These are phyloP conservation scores for Hordeum marinum DNA, from an alignment of 176 grass and related monocot genomes.

Conservation along the genomic window DNA sequence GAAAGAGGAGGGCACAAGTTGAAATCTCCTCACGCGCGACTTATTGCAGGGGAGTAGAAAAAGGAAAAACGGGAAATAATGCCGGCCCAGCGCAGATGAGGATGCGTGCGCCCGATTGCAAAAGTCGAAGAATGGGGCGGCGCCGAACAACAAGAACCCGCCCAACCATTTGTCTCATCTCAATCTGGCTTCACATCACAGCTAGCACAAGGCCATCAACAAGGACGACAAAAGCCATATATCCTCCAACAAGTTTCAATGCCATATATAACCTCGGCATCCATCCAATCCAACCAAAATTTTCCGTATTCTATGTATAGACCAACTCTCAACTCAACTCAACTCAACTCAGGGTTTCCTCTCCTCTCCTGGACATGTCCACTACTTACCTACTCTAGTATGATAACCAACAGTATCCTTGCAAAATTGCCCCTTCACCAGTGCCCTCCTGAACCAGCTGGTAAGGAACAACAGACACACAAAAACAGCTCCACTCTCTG, in stretches of 20 bases:
- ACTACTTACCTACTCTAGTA: background rate
- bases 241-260: too few species aligned
- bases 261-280: background rate
- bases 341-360: background rate
- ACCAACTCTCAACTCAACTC: background rate
- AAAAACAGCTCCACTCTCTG: background rate
- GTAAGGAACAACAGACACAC: background rate
- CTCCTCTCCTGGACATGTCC: background rate
- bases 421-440: background rate
- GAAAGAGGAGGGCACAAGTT: too few species aligned
- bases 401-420: background rate
- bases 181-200: background rate
- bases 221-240: too few species aligned
- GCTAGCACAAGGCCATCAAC: background rate
- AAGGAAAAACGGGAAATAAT: too few species aligned
- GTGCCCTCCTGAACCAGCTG: background rate
- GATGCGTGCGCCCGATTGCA: too few species aligned
- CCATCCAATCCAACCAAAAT: background rate
- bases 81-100: too few species aligned
- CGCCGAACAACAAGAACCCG: fast-evolving
- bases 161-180: too few species aligned
- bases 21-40: too few species aligned
- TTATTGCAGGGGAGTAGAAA: too few species aligned
- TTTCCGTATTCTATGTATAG: background rate
- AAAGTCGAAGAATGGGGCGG: too few species aligned